Evolutionary conservation across 2,329 filamentous ascomycete species (phyloP).

Genomic region (Hymenoscyphus repandus): DNA sequence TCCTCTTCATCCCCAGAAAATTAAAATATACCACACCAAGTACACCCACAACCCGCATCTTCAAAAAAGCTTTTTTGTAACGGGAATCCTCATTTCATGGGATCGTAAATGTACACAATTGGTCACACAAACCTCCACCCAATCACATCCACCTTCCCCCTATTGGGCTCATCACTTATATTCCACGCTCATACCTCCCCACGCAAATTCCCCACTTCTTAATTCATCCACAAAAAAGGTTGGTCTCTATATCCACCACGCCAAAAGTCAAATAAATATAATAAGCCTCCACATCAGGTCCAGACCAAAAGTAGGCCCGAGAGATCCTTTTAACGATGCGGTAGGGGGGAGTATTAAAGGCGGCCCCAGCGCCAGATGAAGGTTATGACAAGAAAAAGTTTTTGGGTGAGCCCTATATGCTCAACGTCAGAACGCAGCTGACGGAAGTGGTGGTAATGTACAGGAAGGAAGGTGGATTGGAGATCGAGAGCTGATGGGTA

Average conservation of each 20-base stretch:
- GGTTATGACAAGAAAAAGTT: constrained; percentile 26
- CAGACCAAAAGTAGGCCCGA: constrained; percentile 18
- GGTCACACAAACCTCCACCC: not conserved
- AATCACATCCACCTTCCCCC: too few relatives aligned
- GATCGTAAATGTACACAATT: constrained; percentile 26
- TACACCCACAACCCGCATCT: too few relatives aligned
- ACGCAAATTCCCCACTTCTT: not conserved
- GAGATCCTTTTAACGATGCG: constrained; percentile 23
- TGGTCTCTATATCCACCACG: constrained; percentile 11
- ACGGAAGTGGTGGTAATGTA: constrained; percentile 21
- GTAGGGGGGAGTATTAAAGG: constrained; percentile 23
- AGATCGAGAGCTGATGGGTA: not conserved
- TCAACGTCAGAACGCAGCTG: constrained; percentile 18
- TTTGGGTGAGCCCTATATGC: constrained; percentile 14
- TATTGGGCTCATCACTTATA: too few relatives aligned
- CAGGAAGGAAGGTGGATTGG: constrained; percentile 16
- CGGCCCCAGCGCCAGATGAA: constrained; percentile 28
- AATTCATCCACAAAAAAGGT: constrained; percentile 8
- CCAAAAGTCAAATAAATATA: constrained; percentile 8
- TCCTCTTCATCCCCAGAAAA: too few relatives aligned
- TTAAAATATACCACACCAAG: too few relatives aligned
- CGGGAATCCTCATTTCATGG: constrained; percentile 19
- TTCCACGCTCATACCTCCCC: not conserved
- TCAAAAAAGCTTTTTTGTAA: too few relatives aligned
- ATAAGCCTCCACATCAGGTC: constrained; percentile 27